Base-by-base conservation (phyloP, 306 rosid species). In the Castanea sativa region DNA sequence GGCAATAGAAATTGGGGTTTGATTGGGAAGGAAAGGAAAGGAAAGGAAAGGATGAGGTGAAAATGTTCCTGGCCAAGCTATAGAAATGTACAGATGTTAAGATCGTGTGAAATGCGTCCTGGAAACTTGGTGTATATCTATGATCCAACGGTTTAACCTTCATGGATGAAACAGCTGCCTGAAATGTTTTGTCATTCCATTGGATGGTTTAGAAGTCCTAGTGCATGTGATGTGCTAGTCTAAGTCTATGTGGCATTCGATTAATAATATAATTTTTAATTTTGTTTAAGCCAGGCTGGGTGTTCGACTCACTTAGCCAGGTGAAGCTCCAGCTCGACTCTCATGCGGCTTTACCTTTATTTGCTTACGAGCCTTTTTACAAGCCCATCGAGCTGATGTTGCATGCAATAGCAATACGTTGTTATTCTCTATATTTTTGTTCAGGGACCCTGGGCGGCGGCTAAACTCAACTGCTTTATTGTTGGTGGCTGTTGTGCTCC, bases 31-130 rank as follows among this genome's bases (percentile, higher is more conserved):
- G 32, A 20, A 25, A 25, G 27, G 32, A 20, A 25, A 25, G 27
- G 1, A 25, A 41, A 29, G 30, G 30, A 29, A 29, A 25, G 55
- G 53, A 69, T 69, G 41, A 13, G 41, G 41, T 63, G 41, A 12
- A 63, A 13, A 15, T 63, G 30, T 27, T 6, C 41, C 41, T 14
- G 5, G 69, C 27, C 27, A 25, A 25, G 27, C 14, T 29, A 25
- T 25, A 0, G 69, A 61, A 25, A 25, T 25, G n/a, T 67, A 32
- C 2, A 6, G 72, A 67, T 43, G 59, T 16, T 43, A 20, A 20
- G 52, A 67, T 71, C 79, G 67, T 64, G 84, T 75, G 76, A 43
- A 77, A 67, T 70, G 61, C 76, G 78, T 19, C 75, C 71, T 20
- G 12, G 20, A 35, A 6, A 20, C 59, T 6, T 5, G 69, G 58